Evolutionary conservation across 192 early-diverging fungal species (phyloP), one percentile per base, ranked within the genome.

Genomic region (Linnemannia schmuckeri): DNA sequence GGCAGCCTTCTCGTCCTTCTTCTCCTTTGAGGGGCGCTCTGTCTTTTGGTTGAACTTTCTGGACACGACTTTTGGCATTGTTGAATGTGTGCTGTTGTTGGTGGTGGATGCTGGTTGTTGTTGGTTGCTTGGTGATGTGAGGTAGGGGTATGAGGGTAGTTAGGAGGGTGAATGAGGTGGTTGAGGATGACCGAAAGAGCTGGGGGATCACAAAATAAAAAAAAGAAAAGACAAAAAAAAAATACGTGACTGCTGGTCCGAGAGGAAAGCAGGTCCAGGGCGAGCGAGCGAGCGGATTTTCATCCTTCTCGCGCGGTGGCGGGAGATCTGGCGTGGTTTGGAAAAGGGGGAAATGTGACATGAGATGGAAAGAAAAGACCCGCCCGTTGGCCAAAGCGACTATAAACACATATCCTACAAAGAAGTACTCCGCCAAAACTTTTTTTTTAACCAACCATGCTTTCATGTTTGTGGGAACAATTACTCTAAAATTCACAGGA

Each of bases 1-100:
- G 44, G 88, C 77, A 52, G 70, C 57, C 70, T 77, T 82, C 7
- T 74, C 72, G 46, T 88, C 79, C 75, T 89, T 91, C 72, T 88
- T 91, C 24, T 81, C 63, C 15, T 86, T 78, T 38, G 78, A 72
- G 35, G 66, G 35, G 33, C 61, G 57, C 42, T 85, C 74, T 18
- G 78, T 52, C 52, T 70, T 46, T 38, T 79, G 77, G 37, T 71
- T 75, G 42, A 85, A 80, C 75, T 85, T 85, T 80, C 73, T 85
- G 9, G 74, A 47, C 17, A 85, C 83, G 57, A 85, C 83, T 52
- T 85, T 85, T 30, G 83, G 83, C 83, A 85, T 61, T 61, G 82
- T 20, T 73, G 27, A 42, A 41, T 61, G 54, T 61, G 33, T 46
- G 70, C 35, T 42, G 63, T 38, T 52, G 46, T 61, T 78, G 40